These are phyloP conservation scores for Naganishia liquefaciens DNA, from an alignment of 1,284 basidiomycete species.

Conservation along the genomic window DNA sequence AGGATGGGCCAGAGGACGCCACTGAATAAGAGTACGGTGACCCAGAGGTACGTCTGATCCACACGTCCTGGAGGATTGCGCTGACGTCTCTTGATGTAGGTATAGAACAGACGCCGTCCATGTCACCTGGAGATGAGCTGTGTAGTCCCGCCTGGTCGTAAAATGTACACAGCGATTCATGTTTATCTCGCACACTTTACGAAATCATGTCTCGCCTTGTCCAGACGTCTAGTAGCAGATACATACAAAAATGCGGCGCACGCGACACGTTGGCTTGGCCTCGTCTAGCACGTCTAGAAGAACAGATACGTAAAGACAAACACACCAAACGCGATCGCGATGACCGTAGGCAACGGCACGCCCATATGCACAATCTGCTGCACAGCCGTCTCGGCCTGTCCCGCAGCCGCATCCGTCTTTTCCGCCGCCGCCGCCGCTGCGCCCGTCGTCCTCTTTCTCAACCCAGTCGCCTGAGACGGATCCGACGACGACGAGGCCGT, in stretches of 20 bases:
- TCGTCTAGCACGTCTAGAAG: slow-evolving; percentile 13
- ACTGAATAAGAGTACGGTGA: slow-evolving; percentile 77
- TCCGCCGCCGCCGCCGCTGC: not conserved
- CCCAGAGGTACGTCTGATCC: slow-evolving; percentile 68
- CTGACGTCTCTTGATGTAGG: slow-evolving; percentile 54
- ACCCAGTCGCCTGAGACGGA: slow-evolving; percentile 23
- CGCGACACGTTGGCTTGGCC: not conserved
- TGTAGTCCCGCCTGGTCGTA: not conserved
- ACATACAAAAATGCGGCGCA: no score
- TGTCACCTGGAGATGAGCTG: slow-evolving; percentile 71
- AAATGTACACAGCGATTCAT: not conserved
- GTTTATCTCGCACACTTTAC: not conserved
- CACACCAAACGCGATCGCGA: slow-evolving; percentile 25
- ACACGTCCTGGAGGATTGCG: not conserved
- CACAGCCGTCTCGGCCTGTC: slow-evolving; percentile 16
- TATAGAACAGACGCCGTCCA: slow-evolving; percentile 89
- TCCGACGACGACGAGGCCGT: not conserved
- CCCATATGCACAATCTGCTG: slow-evolving; percentile 23
- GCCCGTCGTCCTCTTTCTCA: slow-evolving; percentile 29
- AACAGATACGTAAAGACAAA: slow-evolving; percentile 31
- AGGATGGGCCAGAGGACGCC: slow-evolving; percentile 87
- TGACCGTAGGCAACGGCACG: slow-evolving; percentile 25
- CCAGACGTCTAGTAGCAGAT: no score
- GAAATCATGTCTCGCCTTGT: no score
- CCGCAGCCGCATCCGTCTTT: not conserved